These are phyloP conservation scores for Colletotrichum neosansevieriae DNA, from an alignment of 2,329 filamentous ascomycete genomes.

Conservation along the genomic window DNA sequence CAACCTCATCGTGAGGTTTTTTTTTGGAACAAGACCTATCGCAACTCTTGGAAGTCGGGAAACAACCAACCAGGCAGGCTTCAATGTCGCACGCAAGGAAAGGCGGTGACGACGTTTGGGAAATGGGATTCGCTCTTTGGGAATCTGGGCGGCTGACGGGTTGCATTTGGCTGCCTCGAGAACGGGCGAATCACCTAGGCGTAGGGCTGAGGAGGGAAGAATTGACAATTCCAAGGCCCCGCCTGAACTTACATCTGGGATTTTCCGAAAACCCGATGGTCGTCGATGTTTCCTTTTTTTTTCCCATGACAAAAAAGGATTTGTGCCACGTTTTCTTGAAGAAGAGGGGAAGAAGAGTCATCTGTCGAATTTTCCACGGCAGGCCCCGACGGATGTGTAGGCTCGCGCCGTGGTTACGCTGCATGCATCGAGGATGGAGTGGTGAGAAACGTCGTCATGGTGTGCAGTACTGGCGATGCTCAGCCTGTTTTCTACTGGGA, in stretches of 20 bases:
- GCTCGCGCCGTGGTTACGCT: slow-evolving; percentile 13
- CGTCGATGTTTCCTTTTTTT: too few relatives aligned
- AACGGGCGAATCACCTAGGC: neutral
- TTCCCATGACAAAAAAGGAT: neutral
- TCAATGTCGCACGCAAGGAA: too few relatives aligned
- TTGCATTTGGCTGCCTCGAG: neutral
- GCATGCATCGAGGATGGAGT: too few relatives aligned
- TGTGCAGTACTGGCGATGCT: slow-evolving; percentile 8
- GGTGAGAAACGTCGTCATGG: slow-evolving; percentile 18
- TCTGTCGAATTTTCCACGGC: neutral
- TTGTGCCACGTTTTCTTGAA: neutral
- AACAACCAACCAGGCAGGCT: too few relatives aligned
- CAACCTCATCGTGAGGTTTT: neutral
- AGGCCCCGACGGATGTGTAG: slow-evolving; percentile 16
- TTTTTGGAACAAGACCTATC: neutral
- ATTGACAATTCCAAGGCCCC: slow-evolving; percentile 1
- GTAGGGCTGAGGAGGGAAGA: neutral
- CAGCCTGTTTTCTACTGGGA: slow-evolving; percentile 17
- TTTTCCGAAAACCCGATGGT: too few relatives aligned
- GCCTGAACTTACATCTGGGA: too few relatives aligned
- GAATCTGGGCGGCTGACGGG: too few relatives aligned
- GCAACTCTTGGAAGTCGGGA: too few relatives aligned
- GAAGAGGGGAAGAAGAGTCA: neutral
- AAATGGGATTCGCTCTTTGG: too few relatives aligned
- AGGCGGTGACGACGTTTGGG: too few relatives aligned